Percentiles rank a stretch among this genome's conserved stretches.
Conservation (phyloP, 2,329 filamentous ascomycete genomes). For the Decorospora gaudefroyi region DNA sequence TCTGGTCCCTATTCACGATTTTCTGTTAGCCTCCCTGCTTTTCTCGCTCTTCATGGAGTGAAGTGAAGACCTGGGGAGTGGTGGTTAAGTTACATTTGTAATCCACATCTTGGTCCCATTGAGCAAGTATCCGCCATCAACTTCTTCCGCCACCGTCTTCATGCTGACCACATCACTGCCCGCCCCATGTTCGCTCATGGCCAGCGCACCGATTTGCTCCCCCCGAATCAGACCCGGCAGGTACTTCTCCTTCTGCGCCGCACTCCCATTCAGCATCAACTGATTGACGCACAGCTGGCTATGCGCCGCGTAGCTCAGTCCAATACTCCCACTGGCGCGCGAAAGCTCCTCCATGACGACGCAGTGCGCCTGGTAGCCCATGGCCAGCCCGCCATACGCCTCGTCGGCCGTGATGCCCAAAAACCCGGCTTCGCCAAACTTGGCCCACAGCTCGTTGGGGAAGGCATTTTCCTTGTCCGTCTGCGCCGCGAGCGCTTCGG, state of each 20-base stretch:
- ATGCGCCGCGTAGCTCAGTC: conserved; percentile 91
- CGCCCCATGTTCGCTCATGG: conserved; percentile 91
- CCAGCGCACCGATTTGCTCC: conserved; percentile 80
- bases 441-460: conserved; percentile 88
- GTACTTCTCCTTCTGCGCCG: conserved; percentile 77
- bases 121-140: conserved; percentile 82
- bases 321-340: conserved; percentile 82
- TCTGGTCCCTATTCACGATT: conserved; percentile 72
- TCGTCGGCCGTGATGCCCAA: conserved; percentile 93
- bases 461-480: conserved; percentile 91
- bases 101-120: conserved; percentile 99
- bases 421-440: conserved; percentile 87
- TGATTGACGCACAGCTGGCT: conserved; percentile 97
- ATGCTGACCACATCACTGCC: conserved; percentile 95
- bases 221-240: conserved; percentile 82
- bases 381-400: conserved; percentile 81
- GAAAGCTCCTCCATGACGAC: conserved; percentile 94
- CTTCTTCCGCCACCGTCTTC: conserved; percentile 79
- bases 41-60: no score
- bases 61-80: no score
- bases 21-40: not conserved
- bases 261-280: conserved; percentile 82
- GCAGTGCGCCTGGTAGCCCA: conserved; percentile 97
- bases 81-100: conserved; percentile 89
- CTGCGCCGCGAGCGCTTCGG: conserved; percentile 76